Evolutionary conservation across 768 basidiomycete genomes (phyloP), one percentile per base, ranked within the genome.

Genomic region (Albatrellus ellisii): DNA sequence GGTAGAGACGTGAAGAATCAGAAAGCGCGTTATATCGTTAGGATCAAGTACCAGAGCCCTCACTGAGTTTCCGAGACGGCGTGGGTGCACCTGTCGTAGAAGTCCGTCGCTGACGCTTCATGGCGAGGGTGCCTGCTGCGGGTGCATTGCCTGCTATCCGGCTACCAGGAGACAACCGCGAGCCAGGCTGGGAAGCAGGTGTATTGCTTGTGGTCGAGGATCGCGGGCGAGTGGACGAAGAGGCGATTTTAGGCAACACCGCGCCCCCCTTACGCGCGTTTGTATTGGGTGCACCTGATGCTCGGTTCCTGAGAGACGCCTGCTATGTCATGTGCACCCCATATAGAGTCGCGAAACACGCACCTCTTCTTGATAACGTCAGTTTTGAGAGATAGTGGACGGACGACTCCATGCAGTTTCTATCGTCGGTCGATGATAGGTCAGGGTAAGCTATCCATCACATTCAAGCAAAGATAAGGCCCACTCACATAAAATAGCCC

Each of bases 321-420:
- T 36, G 37, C 6, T 12, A 31, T 41, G 38, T 54, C 37, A 52
- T n/a, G 28, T 41, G 17, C 34, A 26, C 8, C 27, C 35, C 15
- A 21, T 22, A 27, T 24, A 14, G 18, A 27, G 26, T 11, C 26
- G 32, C 24, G 28, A 43, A 39, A 42, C 39, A 54, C 55, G 10
- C 42, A 87, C 87, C 87, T 70, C 67, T 95, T 97, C 78, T 97
- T 95, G 63, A 94, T 95, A 35, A 92, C 83, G 58, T 97, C 89
- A 32, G 92, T 97, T 72, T 95, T 95, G 47, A 98, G 72, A 28
- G 90, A 92, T 49, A 94, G 66, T 6, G 94, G 94, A 41, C 94
- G 75, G 5, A 91, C 86, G 38, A 97, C 91, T 36, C 90, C 90
- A 54, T 98, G 94, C 28, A 98, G 65, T 78, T 97, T 97, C 87